Conservation (phyloP, 1,284 basidiomycete species). For the Meripilus lineatus region DNA sequence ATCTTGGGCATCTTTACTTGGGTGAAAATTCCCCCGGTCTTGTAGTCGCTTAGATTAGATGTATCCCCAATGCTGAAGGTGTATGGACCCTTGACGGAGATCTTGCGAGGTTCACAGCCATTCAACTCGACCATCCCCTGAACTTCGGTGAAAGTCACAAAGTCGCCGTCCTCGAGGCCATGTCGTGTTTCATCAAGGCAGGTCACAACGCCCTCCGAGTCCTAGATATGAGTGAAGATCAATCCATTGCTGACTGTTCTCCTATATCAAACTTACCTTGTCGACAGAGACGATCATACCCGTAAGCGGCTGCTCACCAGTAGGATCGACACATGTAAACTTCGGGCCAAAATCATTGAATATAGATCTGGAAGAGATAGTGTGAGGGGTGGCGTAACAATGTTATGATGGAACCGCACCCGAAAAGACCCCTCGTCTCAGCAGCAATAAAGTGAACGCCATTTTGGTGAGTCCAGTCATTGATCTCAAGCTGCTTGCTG, state of each 20-base stretch:
- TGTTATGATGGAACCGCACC: slow-evolving; percentile 44
- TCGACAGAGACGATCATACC: slow-evolving; percentile 96
- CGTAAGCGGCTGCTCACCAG: slow-evolving; percentile 88
- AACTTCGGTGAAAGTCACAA: slow-evolving; percentile 96
- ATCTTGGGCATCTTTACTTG: slow-evolving; percentile 99
- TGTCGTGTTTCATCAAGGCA: slow-evolving; percentile 97
- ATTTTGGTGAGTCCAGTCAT: slow-evolving; percentile 89
- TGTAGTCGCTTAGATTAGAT: slow-evolving; percentile 73
- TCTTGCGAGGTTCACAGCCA: slow-evolving; percentile 85
- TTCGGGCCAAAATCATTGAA: slow-evolving; percentile 97
- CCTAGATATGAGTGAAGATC: slow-evolving; percentile 39
- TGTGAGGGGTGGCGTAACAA: slow-evolving; percentile 21
- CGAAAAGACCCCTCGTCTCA: slow-evolving; percentile 93
- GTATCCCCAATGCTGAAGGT: slow-evolving; percentile 95
- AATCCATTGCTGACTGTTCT: no score
- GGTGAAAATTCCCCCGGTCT: slow-evolving; percentile 91
- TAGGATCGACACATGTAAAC: slow-evolving; percentile 94
- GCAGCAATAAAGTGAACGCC: slow-evolving; percentile 91
- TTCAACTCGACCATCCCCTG: slow-evolving; percentile 95
- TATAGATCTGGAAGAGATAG: slow-evolving; percentile 54
- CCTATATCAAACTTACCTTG: slow-evolving; percentile 45
- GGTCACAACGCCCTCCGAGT: slow-evolving; percentile 87
- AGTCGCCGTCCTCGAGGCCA: slow-evolving; percentile 97
- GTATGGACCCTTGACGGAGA: slow-evolving; percentile 94
- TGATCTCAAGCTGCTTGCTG: slow-evolving; percentile 88